Evolutionary conservation across 352 stramenopile species (phyloP).

Genomic region (Saprolegnia parasitica): DNA sequence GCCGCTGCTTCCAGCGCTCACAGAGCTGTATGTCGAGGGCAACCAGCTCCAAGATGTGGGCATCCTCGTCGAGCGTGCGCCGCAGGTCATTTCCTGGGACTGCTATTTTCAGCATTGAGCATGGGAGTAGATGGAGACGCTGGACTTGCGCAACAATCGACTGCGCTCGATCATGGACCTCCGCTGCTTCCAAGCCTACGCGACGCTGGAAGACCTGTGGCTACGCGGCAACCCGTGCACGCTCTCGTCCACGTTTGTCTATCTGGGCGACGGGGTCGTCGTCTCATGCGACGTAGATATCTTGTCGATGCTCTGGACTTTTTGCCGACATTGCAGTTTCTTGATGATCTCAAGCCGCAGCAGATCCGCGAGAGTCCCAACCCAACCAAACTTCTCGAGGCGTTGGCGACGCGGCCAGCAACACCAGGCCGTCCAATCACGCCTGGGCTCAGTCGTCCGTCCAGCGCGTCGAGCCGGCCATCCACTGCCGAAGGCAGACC

Average conservation of each 20-base stretch:
- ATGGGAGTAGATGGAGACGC: conserved; percentile 56
- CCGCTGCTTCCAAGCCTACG: conserved; percentile 30
- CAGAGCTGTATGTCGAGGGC: conserved; percentile 63
- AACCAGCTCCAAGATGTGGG: conserved; percentile 44
- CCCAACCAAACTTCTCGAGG: conserved; percentile 18
- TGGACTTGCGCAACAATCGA: conserved; percentile 65
- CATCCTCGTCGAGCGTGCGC: conserved; percentile 29
- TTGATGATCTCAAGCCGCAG: conserved; percentile 50
- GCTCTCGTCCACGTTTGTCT: conserved; percentile 32
- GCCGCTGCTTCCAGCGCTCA: conserved; percentile 34
- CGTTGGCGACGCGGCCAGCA: conserved; percentile 2
- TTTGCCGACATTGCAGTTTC: conserved; percentile 53
- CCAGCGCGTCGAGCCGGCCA: conserved; percentile 7
- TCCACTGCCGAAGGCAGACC: conserved; percentile 32
- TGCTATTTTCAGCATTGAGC: background rate
- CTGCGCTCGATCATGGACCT: conserved; percentile 35
- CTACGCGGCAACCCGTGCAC: conserved; percentile 63
- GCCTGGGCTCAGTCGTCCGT: conserved; percentile 8
- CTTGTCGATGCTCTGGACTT: conserved; percentile 43
- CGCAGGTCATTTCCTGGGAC: conserved; percentile 4
- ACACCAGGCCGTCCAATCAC: conserved; percentile 11
- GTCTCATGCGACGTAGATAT: conserved; percentile 38
- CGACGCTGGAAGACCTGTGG: conserved; percentile 56
- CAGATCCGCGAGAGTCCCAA: conserved; percentile 22
- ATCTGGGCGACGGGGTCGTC: background rate